Evolutionary conservation across 768 basidiomycete genomes (phyloP), one percentile per base, ranked within the genome.

Genomic region (Boletus subparvulus): DNA sequence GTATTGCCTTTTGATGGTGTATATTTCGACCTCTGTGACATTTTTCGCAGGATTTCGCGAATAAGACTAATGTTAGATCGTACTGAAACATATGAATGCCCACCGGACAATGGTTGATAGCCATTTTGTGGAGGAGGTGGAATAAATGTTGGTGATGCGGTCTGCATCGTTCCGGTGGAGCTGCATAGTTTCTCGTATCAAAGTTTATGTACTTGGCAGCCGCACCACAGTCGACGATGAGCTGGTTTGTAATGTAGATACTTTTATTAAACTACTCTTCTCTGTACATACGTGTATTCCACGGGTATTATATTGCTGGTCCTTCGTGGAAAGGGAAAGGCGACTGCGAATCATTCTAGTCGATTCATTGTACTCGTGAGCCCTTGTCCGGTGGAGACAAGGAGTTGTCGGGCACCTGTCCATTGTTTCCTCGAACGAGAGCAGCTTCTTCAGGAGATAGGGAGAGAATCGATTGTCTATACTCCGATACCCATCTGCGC

Each of bases 111-210:
- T 19, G 66, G 70, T 50, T 74, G 70, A 35, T 72, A 72, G 19
- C 65, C 61, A 54, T 61, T 70, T 64, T 74, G 76, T 61, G 70
- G 75, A 56, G 68, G 72, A 61, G 71, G 74, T 33, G 69, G 69
- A 63, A 64, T 66, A 63, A 71, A 72, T 63, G 72, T 65, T 60
- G 73, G 74, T 53, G 77, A 62, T 56, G 68, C 75, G 56, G 69
- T 75, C 78, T 85, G 82, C 84, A 86, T 85, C 73, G 76, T 79
- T 79, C 81, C 81, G 80, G 56, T 52, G 68, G 74, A 79, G 74
- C 84, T 86, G 82, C 83, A 86, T 82, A 86, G 85, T 86, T 86
- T 83, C 80, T 79, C 75, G 65, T 65, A 77, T 82, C 83, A 85
- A 85, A 74, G 83, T 86, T 86, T 66, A 63, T 75, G 50, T 55